A percentile compares a stretch with the other conserved stretches of the same genome.
phyloP scores from a whole-genome alignment of 257 asterid species.

The Nicotiana benthamiana region DNA sequence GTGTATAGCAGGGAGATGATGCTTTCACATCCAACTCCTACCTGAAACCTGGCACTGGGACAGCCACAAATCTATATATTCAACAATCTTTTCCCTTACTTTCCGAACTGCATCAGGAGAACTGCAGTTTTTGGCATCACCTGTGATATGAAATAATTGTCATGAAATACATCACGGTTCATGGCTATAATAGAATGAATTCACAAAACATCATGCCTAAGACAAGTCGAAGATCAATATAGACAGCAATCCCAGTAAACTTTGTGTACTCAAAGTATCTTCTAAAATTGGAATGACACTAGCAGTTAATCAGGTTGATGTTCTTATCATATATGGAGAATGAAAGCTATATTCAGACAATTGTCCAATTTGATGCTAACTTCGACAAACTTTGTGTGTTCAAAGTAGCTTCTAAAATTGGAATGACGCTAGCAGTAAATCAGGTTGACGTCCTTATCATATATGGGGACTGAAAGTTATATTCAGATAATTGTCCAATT shows the following conservation, averaged over 20 bases:
- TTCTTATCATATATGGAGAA: neutral
- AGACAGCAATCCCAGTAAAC: neutral
- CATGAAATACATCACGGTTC: neutral
- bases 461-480: neutral
- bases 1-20: neutral
- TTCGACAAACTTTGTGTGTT: neutral
- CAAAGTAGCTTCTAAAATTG: neutral
- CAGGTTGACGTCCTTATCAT: neutral
- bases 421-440: neutral
- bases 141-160: slow-evolving; percentile 27
- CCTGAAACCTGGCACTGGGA: slow-evolving; percentile 61
- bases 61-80: slow-evolving; percentile 69
- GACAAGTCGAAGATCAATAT: neutral
- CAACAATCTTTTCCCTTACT: slow-evolving; percentile 60
- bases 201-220: neutral
- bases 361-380: neutral
- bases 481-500: neutral
- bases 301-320: neutral
- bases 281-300: neutral
- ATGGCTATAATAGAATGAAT: neutral
- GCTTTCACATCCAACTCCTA: slow-evolving; percentile 41
- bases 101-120: slow-evolving; percentile 67
- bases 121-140: slow-evolving; percentile 65
- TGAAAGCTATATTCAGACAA: neutral
- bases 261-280: neutral